Conservation (phyloP, 192 early-diverging fungal species). For the Backusella tuberculispora region DNA sequence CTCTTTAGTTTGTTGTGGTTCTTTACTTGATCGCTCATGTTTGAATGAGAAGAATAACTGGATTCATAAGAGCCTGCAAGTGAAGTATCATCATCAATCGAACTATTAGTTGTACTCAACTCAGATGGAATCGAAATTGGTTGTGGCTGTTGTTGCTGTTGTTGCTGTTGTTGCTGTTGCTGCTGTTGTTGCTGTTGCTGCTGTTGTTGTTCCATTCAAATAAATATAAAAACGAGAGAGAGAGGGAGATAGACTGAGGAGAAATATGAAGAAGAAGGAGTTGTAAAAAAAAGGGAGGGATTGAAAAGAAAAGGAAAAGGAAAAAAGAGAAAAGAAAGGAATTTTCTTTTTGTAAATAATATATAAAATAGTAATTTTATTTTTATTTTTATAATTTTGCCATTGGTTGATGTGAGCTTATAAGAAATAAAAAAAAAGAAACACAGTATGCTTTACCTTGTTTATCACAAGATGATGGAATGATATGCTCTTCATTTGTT, state of each 20-base stretch:
- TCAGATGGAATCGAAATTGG: conserved; percentile 1
- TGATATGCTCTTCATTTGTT: too few relatives aligned
- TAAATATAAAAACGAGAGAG: not conserved
- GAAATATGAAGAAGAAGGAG: not conserved
- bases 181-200: not conserved
- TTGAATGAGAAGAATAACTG: conserved; percentile 31
- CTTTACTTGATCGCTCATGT: conserved; percentile 32
- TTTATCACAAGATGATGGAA: too few relatives aligned
- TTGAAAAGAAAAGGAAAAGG: not conserved
- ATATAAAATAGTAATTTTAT: not conserved
- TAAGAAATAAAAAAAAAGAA: too few relatives aligned
- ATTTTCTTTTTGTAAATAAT: not conserved
- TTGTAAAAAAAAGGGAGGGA: not conserved
- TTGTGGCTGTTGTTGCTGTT: not conserved
- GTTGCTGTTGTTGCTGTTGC: not conserved
- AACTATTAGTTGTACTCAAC: not conserved
- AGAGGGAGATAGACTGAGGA: not conserved
- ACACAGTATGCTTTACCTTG: too few relatives aligned
- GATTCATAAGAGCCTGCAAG: conserved; percentile 29
- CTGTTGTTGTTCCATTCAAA: not conserved
- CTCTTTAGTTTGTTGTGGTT: conserved; percentile 35
- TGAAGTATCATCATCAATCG: not conserved
- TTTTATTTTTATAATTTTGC: not conserved
- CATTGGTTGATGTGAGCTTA: not conserved
- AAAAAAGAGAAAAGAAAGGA: not conserved